These are phyloP conservation scores for Diospyros kaki DNA, from an alignment of 148 eudicot species.

Conservation along the genomic window DNA sequence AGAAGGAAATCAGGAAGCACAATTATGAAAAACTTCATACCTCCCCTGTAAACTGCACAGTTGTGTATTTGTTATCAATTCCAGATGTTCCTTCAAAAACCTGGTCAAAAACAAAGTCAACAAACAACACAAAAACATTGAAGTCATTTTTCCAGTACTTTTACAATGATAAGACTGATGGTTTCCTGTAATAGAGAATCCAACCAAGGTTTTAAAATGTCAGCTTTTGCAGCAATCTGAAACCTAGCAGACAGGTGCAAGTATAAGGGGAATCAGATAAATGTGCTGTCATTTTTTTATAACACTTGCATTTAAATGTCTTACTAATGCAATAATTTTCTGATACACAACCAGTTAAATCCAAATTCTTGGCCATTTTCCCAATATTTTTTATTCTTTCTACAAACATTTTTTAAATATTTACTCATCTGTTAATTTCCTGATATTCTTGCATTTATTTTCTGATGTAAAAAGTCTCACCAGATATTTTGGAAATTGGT, in stretches of 20 bases:
- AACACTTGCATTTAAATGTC: no score
- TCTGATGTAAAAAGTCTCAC: no score
- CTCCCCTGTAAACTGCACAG: slow-evolving; percentile 97
- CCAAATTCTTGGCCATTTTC: background rate
- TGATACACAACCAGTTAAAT: background rate
- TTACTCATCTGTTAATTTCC: no score
- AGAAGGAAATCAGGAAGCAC: background rate
- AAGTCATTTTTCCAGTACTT: background rate
- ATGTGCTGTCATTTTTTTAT: no score
- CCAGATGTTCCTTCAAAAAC: slow-evolving; percentile 99
- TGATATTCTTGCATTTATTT: no score
- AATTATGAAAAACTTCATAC: slow-evolving; percentile 31
- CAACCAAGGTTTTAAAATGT: background rate
- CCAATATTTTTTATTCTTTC: no score
- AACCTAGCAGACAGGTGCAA: background rate
- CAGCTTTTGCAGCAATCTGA: background rate
- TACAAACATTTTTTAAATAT: no score
- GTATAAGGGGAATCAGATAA: no score
- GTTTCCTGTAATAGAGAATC: background rate
- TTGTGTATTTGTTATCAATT: slow-evolving; percentile 95
- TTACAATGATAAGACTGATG: background rate
- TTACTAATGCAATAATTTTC: background rate
- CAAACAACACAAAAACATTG: background rate
- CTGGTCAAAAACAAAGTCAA: slow-evolving; percentile 33
- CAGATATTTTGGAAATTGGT: no score